These are phyloP conservation scores for Yamadazyma blattariae DNA, from an alignment of 1,139 yeast species.

Conservation along the genomic window DNA sequence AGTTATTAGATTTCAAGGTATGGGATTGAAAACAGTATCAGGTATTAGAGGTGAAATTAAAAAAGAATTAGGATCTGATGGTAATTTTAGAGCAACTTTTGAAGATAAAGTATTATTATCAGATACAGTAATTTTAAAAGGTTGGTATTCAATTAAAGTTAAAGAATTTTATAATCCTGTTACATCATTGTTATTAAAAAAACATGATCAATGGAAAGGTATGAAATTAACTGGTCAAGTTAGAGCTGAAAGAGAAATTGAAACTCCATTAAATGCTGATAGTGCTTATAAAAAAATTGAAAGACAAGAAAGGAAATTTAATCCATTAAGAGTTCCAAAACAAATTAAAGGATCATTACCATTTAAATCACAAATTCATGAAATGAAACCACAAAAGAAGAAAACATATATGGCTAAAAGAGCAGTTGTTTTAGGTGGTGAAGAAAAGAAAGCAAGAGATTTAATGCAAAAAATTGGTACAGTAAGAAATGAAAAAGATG, in stretches of 20 bases:
- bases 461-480: constrained; percentile 86
- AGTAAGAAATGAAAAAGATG: constrained; percentile 80
- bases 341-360: constrained; percentile 76
- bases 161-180: constrained; percentile 95
- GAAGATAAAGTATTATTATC: constrained; percentile 92
- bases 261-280: constrained; percentile 66
- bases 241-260: constrained; percentile 69
- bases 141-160: constrained; percentile 95
- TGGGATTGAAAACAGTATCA: constrained; percentile 91
- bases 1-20: constrained; percentile 98
- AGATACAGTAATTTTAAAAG: constrained; percentile 84
- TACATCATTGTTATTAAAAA: constrained; percentile 72
- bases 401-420: constrained; percentile 84
- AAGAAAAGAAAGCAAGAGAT: constrained; percentile 90
- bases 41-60: constrained; percentile 98
- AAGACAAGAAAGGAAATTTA: constrained; percentile 82
- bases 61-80: constrained; percentile 93
- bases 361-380: constrained; percentile 83
- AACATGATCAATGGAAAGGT: constrained; percentile 91
- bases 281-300: constrained; percentile 77
- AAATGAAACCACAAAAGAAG: constrained; percentile 86
- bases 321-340: constrained; percentile 82
- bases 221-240: constrained; percentile 95
- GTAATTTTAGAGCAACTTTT: constrained; percentile 97
- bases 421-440: constrained; percentile 90